A percentile compares a stretch with the other conserved stretches of the same genome.
Evolutionary conservation across 2,329 filamentous ascomycete genomes (phyloP).

Genomic region (Apiospora arundinis): DNA sequence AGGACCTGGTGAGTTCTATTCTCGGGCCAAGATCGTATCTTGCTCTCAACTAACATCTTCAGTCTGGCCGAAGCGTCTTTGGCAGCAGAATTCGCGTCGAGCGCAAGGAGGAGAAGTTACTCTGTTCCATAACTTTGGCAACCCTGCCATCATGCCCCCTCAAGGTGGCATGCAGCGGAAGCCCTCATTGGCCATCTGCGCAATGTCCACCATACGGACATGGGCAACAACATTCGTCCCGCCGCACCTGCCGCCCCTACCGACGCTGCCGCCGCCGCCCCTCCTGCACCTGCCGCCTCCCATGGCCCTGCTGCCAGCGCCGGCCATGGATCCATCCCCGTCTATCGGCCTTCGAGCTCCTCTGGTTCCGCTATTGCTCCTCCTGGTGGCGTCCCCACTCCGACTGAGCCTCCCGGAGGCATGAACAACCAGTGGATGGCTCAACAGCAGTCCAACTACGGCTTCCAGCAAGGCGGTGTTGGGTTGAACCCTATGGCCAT

Average conservation of each 20-base stretch:
- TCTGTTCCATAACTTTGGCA: constrained; percentile 44
- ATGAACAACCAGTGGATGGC: constrained; percentile 47
- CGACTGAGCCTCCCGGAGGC: constrained; percentile 42
- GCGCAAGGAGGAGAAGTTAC: constrained; percentile 37
- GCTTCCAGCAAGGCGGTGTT: constrained; percentile 47
- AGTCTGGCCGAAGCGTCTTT: neutral
- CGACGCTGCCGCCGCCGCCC: no score
- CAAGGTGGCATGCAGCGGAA: constrained; percentile 50
- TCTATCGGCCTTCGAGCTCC: no score
- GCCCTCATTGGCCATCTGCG: neutral
- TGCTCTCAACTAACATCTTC: no score
- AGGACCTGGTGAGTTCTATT: no score
- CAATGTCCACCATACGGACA: neutral
- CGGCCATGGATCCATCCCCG: no score
- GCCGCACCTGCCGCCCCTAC: neutral
- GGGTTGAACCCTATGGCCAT: constrained; percentile 65
- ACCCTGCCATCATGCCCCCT: constrained; percentile 45
- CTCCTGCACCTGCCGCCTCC: no score
- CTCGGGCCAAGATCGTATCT: no score
- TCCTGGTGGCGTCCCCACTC: no score
- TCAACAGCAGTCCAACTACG: constrained; percentile 44
- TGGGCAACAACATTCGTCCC: neutral
- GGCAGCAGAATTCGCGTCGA: neutral
- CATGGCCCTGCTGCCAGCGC: no score
- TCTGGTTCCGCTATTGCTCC: no score